Conservation (phyloP, 2,329 filamentous ascomycete species). For the Aspergillus sp. region DNA sequence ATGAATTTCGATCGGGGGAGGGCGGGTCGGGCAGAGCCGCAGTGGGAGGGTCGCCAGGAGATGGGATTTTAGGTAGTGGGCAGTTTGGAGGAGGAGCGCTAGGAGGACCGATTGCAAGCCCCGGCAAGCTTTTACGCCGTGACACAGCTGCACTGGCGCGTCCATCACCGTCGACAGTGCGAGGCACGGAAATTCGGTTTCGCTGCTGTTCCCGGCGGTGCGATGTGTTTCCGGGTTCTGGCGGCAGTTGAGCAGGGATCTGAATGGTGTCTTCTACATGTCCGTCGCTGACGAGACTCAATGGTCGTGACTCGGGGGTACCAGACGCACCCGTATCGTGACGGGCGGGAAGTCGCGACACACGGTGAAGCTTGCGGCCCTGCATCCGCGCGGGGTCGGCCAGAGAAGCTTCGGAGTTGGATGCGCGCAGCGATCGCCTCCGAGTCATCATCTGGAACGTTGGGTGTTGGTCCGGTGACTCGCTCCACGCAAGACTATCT, state of each 20-base stretch:
- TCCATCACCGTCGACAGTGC: conserved; percentile 1
- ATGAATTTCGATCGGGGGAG: conserved; percentile 1
- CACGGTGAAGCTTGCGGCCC: conserved; percentile 8
- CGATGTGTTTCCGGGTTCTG: not conserved
- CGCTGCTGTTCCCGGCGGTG: conserved; percentile 10
- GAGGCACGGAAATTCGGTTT: conserved; percentile 13
- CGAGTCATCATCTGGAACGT: conserved; percentile 11
- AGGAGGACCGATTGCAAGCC: conserved; percentile 28
- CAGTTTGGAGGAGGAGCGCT: conserved; percentile 31
- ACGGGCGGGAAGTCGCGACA: conserved; percentile 16
- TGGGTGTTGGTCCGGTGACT: conserved; percentile 17
- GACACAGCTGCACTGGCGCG: conserved; percentile 15
- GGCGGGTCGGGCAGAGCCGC: not conserved
- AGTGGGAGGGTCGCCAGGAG: conserved; percentile 11
- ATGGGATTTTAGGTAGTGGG: conserved; percentile 32
- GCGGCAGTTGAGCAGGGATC: conserved; percentile 5
- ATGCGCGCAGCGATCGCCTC: conserved; percentile 23
- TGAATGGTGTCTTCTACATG: conserved; percentile 6
- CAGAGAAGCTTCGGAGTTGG: conserved; percentile 29
- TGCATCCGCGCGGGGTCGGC: conserved; percentile 12
- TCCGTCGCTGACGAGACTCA: conserved; percentile 15
- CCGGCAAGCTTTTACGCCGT: conserved; percentile 34
- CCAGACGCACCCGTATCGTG: conserved; percentile 6
- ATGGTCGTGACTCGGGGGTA: conserved; percentile 18
- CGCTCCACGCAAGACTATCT: conserved; percentile 20